Base-by-base conservation (phyloP, 208 protist genomes). In the Vickermania spadyakhi region DNA sequence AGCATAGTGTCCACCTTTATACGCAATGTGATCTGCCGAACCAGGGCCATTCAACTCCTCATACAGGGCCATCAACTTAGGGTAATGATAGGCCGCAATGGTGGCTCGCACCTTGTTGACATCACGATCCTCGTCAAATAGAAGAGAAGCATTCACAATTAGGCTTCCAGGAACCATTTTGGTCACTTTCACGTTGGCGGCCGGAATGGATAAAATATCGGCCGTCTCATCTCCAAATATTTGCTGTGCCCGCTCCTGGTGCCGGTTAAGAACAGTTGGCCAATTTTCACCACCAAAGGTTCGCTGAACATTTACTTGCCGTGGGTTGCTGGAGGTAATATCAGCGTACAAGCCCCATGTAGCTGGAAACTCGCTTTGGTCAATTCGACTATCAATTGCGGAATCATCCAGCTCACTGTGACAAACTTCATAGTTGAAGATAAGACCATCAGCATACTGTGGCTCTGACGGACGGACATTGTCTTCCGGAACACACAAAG, bases 1-100 rank as follows among this genome's bases (percentile, higher is more conserved):
- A 27, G 21, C 51, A 55, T 5, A 7, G 21, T 55, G 51, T 5
- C 21, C 51, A 22, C 21, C 7, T 7, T 55, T 45, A 18, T 45
- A 45, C 11, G 36, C 36, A 45, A 45, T 45, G 36, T 45, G 7
- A 7, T 7, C 18, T 18, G 36, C 36, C 7, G 36, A 45, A n/a
- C 36, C 36, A 18, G 36, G 36, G 36, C 36, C 36, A 45, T 45
- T 45, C 36, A 45, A n/a, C 36, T 45, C 36, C 18, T 45, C 21
- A 22, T 55, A 55, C n/a, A 55, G 51, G 21, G 51, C 51, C 51
- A 55, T 18, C 13, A 55, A 23, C 25, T 55, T 55, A 7, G 51
- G 51, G 26, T 55, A 55, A 7, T 18, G 51, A 23, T 28, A 55
- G 5, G 7, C 5, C 5, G 13, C 51, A 55, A 55, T 23, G n/a